A percentile compares a stretch with the other conserved stretches of the same genome.
These are phyloP conservation scores for Syzygium grande DNA, from an alignment of 345 rosid species.

Conservation along the genomic window DNA sequence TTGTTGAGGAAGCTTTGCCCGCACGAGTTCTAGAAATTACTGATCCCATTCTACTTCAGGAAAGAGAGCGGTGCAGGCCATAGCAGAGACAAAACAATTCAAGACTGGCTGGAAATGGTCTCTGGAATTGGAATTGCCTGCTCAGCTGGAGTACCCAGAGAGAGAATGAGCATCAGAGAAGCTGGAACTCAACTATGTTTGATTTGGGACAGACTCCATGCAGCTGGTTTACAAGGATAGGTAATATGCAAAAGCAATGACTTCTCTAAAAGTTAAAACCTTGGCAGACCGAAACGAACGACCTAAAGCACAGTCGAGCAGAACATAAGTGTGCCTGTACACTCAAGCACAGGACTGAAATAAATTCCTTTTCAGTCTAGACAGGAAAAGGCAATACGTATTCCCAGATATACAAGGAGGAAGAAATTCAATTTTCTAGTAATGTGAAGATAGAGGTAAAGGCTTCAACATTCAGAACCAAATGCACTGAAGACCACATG, in stretches of 20 bases:
- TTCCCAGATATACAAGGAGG: background rate
- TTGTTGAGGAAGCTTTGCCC: slow-evolving; percentile 5
- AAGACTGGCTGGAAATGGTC: background rate
- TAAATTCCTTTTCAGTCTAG: background rate
- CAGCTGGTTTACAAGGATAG: background rate
- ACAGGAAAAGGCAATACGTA: background rate
- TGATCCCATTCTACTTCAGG: slow-evolving; percentile 2
- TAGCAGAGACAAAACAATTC: background rate
- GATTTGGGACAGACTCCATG: background rate
- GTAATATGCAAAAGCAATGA: background rate
- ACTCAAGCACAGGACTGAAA: background rate
- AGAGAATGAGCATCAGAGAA: background rate
- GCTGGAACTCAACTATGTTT: background rate
- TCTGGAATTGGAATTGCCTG: slow-evolving; percentile 11
- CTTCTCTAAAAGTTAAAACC: background rate
- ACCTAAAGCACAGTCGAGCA: background rate
- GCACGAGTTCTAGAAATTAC: background rate
- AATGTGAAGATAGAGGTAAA: background rate
- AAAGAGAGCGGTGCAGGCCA: background rate
- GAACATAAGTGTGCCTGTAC: background rate
- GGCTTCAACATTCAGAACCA: background rate
- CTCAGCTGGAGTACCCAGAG: slow-evolving; percentile 1
- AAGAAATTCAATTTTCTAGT: background rate
- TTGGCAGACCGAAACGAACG: background rate
- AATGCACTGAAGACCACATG: background rate